Evolutionary conservation across 495 filamentous ascomycete genomes (phyloP), one percentile per base, ranked within the genome.

Genomic region (Entonaema liquescens): DNA sequence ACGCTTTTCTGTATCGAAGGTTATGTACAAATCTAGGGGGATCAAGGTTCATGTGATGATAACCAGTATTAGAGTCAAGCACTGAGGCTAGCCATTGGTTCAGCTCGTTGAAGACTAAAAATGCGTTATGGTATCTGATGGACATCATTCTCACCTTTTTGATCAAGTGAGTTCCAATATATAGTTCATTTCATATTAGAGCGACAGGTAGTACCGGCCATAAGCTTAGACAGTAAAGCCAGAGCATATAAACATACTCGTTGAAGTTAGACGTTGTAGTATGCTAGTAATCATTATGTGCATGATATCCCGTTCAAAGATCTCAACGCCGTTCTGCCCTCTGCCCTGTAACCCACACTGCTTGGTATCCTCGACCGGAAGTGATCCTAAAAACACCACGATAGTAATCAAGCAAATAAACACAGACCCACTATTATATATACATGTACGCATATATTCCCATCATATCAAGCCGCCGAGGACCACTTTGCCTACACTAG

Each of bases 51-150:
- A 90, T 61, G 84, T 97, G 95, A 98, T 98, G 95, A 98, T 89
- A 83, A 86, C 81, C 86, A 91, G 90, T 88, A 88, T 93, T 97
- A 98, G 95, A 99, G 95, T 99, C 95, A 99, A 99, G 95, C 95
- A 92, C 95, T 91, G 92, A 98, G 87, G 86, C 77, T 85, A 81
- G 77, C 77, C 83, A 86, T 79, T 89, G 76, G 70, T 71, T 65
- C 63, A 67, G 73, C 74, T 74, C 77, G 72, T 77, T 91, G 93
- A 90, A 84, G 87, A 89, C 86, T 73, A 72, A 76, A 55, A 89
- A 91, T 90, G 85, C 86, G 85, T 92, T 91, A 92, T 89, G 86
- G 88, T 93, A 93, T 95, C 93, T 97, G 93, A 97, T 91, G 89
- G 89, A 92, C 89, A 77, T 79, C 70, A 50, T 0, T 28, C 12